Percentiles rank a stretch among this genome's conserved stretches.
phyloP scores from a whole-genome alignment of 768 basidiomycete species.

The Pholiota molesta region DNA sequence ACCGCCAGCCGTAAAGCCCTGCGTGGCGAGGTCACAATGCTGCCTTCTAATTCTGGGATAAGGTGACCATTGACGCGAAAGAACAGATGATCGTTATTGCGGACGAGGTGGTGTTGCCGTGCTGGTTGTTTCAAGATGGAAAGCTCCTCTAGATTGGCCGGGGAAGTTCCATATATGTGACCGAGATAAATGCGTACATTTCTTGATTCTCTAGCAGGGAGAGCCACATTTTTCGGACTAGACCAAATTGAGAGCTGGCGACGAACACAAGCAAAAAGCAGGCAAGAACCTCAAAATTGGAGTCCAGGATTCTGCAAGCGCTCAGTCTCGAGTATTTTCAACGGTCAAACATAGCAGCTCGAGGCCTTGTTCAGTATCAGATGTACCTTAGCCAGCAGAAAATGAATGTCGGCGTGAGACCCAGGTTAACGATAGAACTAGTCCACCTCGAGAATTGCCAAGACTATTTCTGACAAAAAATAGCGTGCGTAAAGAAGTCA shows the following conservation, averaged over 20 bases:
- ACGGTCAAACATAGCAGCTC: too few species aligned
- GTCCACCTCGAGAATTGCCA: not conserved
- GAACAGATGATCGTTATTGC: slow-evolving; percentile 3
- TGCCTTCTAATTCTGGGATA: not conserved
- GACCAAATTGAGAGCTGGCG: not conserved
- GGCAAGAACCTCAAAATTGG: not conserved
- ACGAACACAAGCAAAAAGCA: not conserved
- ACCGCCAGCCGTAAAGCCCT: not conserved
- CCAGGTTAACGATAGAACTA: not conserved
- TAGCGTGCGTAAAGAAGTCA: not conserved
- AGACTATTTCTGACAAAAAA: not conserved
- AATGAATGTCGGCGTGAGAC: not conserved
- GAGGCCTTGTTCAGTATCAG: too few species aligned
- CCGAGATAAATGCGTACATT: slow-evolving; percentile 6
- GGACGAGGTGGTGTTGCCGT: not conserved
- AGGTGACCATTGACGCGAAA: not conserved
- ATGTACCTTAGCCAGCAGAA: not conserved
- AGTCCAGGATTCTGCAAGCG: not conserved
- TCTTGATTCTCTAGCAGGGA: not conserved
- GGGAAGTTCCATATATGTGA: slow-evolving; percentile 3
- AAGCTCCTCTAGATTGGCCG: not conserved
- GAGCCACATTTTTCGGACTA: not conserved
- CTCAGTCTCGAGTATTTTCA: too few species aligned
- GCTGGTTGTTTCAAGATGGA: not conserved
- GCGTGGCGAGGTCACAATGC: slow-evolving; percentile 3